Evolutionary conservation across 495 filamentous ascomycete species (phyloP), one percentile per base, ranked within the genome.

Genomic region (Tuber melanosporum): DNA sequence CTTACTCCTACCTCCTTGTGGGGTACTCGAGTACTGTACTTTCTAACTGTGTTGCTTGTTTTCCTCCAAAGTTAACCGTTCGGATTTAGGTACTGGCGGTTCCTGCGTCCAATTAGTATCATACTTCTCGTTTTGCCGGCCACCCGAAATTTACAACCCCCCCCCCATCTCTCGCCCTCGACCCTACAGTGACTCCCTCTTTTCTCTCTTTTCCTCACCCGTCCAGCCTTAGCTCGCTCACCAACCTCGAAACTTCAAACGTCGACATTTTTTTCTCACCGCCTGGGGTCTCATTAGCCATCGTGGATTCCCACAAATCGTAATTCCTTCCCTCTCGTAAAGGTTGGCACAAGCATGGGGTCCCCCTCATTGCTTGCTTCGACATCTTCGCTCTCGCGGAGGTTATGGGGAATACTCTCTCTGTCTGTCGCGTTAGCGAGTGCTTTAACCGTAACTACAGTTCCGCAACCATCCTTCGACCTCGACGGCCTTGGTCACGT

Each of bases 401-500:
- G 74, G 39, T 73, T 86, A 78, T 84, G 83, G 83, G 76, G 86
- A 22, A 73, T 89, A 17, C 77, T 86, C 49, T 82, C 86, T 47
- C 83, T 87, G 74, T 85, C 86, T 76, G 79, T 84, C 71, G 85
- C 84, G 73, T 83, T 87, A 80, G 86, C 88, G 69, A 84, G 84
- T 79, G 94, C 91, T 22, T 86, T 96, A 82, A 88, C 87, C 45
- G 94, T 95, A 84, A 89, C 88, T 62, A 85, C 92, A 1, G 88
- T 92, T 49, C 90, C 94, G 3, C 85, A 91, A 57, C 90, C 94
- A 71, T 90, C 94, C 77, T 88, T 99, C 84, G 91, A 97, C 83
- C 88, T 98, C 66, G 87, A 87, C n/a, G 84, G 90, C 74, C 87
- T 98, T 71, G 95, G 96, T 74, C 90, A 91, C 77, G 90, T 98